Percentiles rank a stretch among this genome's conserved stretches.
phyloP scores from a whole-genome alignment of 1,284 basidiomycete species.

The Jaminaea rosea region DNA sequence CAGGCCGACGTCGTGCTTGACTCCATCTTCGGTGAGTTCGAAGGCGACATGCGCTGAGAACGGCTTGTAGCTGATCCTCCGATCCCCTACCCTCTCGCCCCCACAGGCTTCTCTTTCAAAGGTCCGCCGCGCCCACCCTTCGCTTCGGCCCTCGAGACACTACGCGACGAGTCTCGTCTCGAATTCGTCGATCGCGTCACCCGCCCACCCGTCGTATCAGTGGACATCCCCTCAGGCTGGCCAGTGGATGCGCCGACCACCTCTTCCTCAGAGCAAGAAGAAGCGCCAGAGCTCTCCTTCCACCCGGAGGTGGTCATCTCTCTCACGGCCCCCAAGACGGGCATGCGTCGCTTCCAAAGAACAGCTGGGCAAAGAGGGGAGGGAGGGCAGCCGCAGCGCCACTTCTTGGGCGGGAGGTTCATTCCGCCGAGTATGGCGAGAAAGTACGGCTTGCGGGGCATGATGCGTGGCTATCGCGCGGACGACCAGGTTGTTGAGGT shows the following conservation, averaged over 20 bases:
- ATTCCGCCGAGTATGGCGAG: slow-evolving; percentile 53
- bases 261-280: slow-evolving; percentile 7
- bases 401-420: slow-evolving; percentile 89
- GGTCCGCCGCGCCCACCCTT: slow-evolving; percentile 71
- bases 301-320: slow-evolving; percentile 75
- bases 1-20: slow-evolving; percentile 79
- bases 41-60: not conserved
- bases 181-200: slow-evolving; percentile 23
- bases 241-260: slow-evolving; percentile 59
- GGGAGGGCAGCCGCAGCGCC: slow-evolving; percentile 55
- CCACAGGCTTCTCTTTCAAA: slow-evolving; percentile 76
- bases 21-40: slow-evolving; percentile 67
- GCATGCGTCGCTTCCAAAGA: slow-evolving; percentile 51
- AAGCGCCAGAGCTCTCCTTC: slow-evolving; percentile 50
- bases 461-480: slow-evolving; percentile 21
- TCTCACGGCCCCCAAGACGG: slow-evolving; percentile 87
- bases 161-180: slow-evolving; percentile 49
- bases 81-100: not conserved
- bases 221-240: slow-evolving; percentile 96
- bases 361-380: not conserved
- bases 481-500: slow-evolving; percentile 41
- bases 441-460: slow-evolving; percentile 27
- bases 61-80: not conserved
- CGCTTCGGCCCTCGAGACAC: slow-evolving; percentile 61
- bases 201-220: slow-evolving; percentile 47